Evolutionary conservation across 2,329 filamentous ascomycete species (phyloP).

Genomic region (Massarina eburnea): DNA sequence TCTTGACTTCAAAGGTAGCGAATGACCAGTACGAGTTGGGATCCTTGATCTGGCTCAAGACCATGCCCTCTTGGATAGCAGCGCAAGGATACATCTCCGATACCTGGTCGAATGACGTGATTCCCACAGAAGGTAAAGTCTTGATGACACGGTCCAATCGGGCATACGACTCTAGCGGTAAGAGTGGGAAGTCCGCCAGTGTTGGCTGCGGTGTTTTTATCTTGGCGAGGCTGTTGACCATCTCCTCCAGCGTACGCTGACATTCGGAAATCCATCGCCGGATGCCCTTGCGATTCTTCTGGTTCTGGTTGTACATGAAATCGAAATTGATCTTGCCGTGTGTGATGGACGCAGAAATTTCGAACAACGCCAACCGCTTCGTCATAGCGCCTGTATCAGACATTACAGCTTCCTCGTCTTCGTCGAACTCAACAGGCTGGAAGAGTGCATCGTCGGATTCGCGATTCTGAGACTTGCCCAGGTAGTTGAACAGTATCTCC

Average conservation of each 20-base stretch:
- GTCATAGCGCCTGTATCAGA: constrained; percentile 31
- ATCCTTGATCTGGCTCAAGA: constrained; percentile 35
- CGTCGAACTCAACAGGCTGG: constrained; percentile 23
- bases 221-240: constrained; percentile 23
- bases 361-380: constrained; percentile 32
- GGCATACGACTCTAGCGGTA: constrained; percentile 35
- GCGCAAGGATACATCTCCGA: constrained; percentile 39
- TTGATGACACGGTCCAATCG: constrained; percentile 32
- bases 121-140: constrained; percentile 22
- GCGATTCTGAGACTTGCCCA: constrained; percentile 54
- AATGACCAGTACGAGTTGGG: constrained; percentile 34
- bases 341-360: constrained; percentile 30
- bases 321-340: constrained; percentile 28
- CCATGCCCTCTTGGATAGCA: constrained; percentile 36
- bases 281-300: constrained; percentile 37
- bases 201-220: constrained; percentile 30
- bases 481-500: constrained; percentile 62
- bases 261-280: constrained; percentile 38
- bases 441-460: constrained; percentile 53
- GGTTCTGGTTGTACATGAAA: constrained; percentile 38
- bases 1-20: constrained; percentile 31
- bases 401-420: constrained; percentile 28
- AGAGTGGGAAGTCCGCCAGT: constrained; percentile 34
- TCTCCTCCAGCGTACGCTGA: constrained; percentile 33
- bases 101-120: constrained; percentile 24